phyloP scores from a whole-genome alignment of 2,329 filamentous ascomycete species.

The Microcyclosporella mali region DNA sequence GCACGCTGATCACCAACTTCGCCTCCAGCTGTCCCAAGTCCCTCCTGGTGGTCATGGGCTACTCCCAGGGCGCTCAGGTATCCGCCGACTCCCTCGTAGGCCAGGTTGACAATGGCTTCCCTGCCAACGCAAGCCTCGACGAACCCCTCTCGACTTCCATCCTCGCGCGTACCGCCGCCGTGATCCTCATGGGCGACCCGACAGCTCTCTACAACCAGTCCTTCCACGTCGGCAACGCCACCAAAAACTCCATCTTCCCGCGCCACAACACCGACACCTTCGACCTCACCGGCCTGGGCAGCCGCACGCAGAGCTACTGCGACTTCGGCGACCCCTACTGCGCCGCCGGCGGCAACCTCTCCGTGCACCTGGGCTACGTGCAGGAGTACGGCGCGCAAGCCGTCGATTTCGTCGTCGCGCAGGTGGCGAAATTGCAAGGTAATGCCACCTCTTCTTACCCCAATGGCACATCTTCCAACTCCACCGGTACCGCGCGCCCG shows the following conservation, averaged over 20 bases:
- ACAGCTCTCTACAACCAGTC: constrained; percentile 9
- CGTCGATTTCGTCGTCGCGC: constrained; percentile 10
- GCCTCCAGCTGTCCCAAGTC: constrained; percentile 11
- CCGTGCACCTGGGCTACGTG: constrained; percentile 16
- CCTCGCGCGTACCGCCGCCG: constrained; percentile 10
- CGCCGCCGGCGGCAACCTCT: constrained; percentile 10
- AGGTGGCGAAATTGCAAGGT: constrained; percentile 8
- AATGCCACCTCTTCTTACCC: constrained; percentile 1
- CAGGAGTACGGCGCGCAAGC: constrained; percentile 13
- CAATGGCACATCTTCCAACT: constrained; percentile 6
- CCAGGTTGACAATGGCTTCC: constrained; percentile 11
- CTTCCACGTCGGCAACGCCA: constrained; percentile 18
- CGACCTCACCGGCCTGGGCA: constrained; percentile 3
- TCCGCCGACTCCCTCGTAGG: constrained; percentile 13
- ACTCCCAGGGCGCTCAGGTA: constrained; percentile 22
- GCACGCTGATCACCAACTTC: constrained; percentile 9
- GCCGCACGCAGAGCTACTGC: constrained; percentile 15
- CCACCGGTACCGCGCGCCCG: neutral
- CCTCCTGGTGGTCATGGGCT: constrained; percentile 16
- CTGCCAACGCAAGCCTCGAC: constrained; percentile 9
- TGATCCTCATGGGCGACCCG: constrained; percentile 17
- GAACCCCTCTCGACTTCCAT: constrained; percentile 9
- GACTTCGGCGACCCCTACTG: constrained; percentile 16
- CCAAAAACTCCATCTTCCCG: constrained; percentile 14
- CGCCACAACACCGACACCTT: constrained; percentile 10